Percentiles rank a stretch among this genome's conserved stretches.
Conservation (phyloP, 2,329 filamentous ascomycete genomes). For the Didymella exigua region DNA sequence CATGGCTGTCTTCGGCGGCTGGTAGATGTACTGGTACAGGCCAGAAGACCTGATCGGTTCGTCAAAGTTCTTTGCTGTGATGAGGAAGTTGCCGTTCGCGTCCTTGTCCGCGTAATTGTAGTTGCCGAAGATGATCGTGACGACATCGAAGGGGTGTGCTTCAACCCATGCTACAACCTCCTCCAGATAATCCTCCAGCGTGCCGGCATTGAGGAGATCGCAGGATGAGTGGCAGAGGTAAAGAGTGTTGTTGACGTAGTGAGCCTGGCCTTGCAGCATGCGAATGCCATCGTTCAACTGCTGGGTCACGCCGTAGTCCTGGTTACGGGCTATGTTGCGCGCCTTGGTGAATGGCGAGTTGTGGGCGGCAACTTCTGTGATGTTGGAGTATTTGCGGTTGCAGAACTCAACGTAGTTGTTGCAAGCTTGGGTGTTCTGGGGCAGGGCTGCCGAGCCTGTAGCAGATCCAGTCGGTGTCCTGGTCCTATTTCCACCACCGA, state of each 20-base stretch:
- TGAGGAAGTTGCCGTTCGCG: constrained; percentile 55
- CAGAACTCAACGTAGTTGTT: constrained; percentile 51
- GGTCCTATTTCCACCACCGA: constrained; percentile 38
- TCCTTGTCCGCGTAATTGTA: constrained; percentile 54
- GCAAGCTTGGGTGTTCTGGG: constrained; percentile 51
- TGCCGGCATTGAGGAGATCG: constrained; percentile 81
- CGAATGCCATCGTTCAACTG: constrained; percentile 51
- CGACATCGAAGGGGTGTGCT: constrained; percentile 81
- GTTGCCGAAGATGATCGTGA: constrained; percentile 88
- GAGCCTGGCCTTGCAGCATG: constrained; percentile 64
- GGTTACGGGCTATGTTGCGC: constrained; percentile 46
- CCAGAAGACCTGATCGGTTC: constrained; percentile 74
- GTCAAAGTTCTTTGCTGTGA: constrained; percentile 67
- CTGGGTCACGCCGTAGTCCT: constrained; percentile 44
- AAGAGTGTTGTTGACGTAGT: constrained; percentile 63
- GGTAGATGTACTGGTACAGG: constrained; percentile 75
- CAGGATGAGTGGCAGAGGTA: constrained; percentile 90
- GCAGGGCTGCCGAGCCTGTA: constrained; percentile 34
- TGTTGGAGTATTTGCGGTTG: constrained; percentile 48
- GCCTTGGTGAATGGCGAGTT: constrained; percentile 46
- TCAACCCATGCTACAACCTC: constrained; percentile 76
- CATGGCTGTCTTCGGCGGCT: constrained; percentile 77
- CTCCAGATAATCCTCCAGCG: constrained; percentile 74
- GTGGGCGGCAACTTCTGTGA: constrained; percentile 50
- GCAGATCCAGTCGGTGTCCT: constrained; percentile 28